Evolutionary conservation across 108 stramenopile species (phyloP).

Genomic region (Chaetoceros muelleri): DNA sequence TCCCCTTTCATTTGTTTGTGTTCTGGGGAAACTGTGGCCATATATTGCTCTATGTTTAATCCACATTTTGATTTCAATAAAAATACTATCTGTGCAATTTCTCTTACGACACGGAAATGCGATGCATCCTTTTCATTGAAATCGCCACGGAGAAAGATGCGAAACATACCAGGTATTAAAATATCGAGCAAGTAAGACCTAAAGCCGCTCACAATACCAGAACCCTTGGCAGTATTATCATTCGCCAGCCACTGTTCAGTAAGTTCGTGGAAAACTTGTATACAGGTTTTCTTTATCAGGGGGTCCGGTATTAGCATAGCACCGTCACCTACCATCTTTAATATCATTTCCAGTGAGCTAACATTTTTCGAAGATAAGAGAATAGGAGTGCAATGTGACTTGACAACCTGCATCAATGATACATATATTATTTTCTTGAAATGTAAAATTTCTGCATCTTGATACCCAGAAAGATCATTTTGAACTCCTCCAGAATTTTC

Average conservation of each 20-base stretch:
- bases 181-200: constrained; percentile 15
- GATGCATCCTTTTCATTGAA: constrained; percentile 26
- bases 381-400: constrained; percentile 29
- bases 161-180: constrained; percentile 19
- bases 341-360: constrained; percentile 32
- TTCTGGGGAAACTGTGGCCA: no score
- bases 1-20: no score
- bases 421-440: constrained; percentile 52
- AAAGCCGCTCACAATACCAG: constrained; percentile 11
- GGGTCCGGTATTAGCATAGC: constrained; percentile 39
- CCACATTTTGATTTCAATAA: not conserved
- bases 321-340: constrained; percentile 48
- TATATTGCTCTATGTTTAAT: not conserved
- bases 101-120: constrained; percentile 13
- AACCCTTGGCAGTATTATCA: not conserved
- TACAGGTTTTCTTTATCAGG: constrained; percentile 51
- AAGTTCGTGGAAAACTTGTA: constrained; percentile 43
- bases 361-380: constrained; percentile 38
- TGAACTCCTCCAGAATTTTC: constrained; percentile 6
- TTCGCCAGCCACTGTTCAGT: constrained; percentile 33
- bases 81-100: constrained; percentile 7
- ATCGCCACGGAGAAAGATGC: constrained; percentile 1
- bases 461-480: constrained; percentile 27
- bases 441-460: constrained; percentile 51
- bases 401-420: constrained; percentile 40